A percentile compares a stretch with the other conserved stretches of the same genome.
Conservation (phyloP, 495 filamentous ascomycete species). For the Neurospora tetrasperma region DNA sequence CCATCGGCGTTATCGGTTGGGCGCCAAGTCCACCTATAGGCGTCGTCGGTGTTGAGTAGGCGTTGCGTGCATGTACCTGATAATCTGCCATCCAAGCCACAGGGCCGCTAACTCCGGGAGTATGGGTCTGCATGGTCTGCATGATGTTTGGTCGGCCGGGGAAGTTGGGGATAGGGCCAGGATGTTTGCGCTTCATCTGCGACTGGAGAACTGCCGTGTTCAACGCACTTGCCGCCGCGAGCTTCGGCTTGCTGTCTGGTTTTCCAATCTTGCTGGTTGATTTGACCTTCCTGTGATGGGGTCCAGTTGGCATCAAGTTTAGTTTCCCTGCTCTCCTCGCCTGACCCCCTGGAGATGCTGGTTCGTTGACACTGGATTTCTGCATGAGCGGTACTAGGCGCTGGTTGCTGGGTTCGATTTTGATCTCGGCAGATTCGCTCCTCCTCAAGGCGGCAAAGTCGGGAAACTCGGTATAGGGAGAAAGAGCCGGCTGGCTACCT, state of each 20-base stretch:
- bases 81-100: background rate
- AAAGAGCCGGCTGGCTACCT: background rate
- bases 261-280: background rate
- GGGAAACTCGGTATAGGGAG: background rate
- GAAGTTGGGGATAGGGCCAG: background rate
- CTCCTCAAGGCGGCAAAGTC: background rate
- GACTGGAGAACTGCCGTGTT: background rate
- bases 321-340: background rate
- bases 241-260: background rate
- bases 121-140: background rate
- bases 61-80: background rate
- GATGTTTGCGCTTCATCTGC: background rate
- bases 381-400: background rate
- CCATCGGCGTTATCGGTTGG: background rate
- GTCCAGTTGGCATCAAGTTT: background rate
- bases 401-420: background rate
- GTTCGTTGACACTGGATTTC: background rate
- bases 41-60: background rate
- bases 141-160: background rate
- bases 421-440: background rate
- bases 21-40: background rate
- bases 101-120: background rate
- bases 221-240: background rate
- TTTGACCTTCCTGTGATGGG: background rate
- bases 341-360: background rate